Conservation (phyloP, 768 basidiomycete species). For the Sporobolomyces pararoseus region DNA sequence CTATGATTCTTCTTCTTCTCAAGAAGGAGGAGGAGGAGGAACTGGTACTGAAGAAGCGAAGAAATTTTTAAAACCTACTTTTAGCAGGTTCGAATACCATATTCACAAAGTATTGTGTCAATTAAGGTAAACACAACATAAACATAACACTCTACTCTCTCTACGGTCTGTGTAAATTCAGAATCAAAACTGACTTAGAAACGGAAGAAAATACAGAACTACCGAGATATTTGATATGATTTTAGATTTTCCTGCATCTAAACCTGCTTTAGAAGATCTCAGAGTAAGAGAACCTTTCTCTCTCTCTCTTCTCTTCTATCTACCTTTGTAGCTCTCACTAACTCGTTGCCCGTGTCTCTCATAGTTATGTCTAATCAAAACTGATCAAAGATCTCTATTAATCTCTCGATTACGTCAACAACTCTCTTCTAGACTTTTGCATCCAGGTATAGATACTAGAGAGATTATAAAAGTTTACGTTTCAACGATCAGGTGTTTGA, state of each 20-base stretch:
- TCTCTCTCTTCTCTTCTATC: background rate
- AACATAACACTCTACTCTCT: too few species aligned
- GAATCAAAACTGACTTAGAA: too few species aligned
- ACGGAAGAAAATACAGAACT: slow-evolving; percentile 47
- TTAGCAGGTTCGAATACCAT: slow-evolving; percentile 81
- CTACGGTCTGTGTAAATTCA: too few species aligned
- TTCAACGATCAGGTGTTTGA: slow-evolving; percentile 80
- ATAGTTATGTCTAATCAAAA: slow-evolving; percentile 50
- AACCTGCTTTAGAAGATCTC: slow-evolving; percentile 77
- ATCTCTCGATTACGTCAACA: slow-evolving; percentile 22
- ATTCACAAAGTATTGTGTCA: slow-evolving; percentile 61
- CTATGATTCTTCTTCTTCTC: slow-evolving; percentile 31
- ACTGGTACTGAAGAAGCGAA: slow-evolving; percentile 17
- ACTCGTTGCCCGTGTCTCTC: background rate
- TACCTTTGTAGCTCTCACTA: background rate
- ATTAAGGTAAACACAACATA: too few species aligned
- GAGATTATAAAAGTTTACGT: slow-evolving; percentile 87
- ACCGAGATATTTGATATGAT: slow-evolving; percentile 93
- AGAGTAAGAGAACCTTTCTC: slow-evolving; percentile 55
- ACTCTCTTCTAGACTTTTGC: slow-evolving; percentile 68
- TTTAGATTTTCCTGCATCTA: slow-evolving; percentile 85
- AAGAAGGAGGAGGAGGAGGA: background rate
- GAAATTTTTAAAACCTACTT: slow-evolving; percentile 61
- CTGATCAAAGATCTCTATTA: slow-evolving; percentile 45
- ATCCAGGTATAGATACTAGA: slow-evolving; percentile 92